These are phyloP conservation scores for Curvularia lunata DNA, from an alignment of 2,329 filamentous ascomycete genomes.

Conservation along the genomic window DNA sequence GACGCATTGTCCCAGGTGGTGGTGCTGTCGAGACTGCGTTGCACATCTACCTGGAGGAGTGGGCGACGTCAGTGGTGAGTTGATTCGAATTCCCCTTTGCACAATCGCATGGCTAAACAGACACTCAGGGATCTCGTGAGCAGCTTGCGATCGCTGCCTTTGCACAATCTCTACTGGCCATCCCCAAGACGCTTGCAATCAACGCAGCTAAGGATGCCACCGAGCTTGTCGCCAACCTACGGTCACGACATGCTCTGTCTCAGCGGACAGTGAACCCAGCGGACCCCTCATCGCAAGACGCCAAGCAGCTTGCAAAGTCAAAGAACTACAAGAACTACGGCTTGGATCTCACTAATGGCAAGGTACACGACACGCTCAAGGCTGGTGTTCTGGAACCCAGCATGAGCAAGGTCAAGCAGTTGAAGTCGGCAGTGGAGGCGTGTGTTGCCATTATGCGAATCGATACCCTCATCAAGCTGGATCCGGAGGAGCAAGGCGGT, in stretches of 20 bases:
- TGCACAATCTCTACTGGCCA: slow-evolving; percentile 88
- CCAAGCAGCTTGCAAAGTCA: slow-evolving; percentile 87
- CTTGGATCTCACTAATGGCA: slow-evolving; percentile 85
- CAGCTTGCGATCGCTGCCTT: slow-evolving; percentile 98
- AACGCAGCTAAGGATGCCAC: slow-evolving; percentile 97
- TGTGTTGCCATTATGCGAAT: slow-evolving; percentile 99
- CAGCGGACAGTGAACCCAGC: slow-evolving; percentile 80
- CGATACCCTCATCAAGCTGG: slow-evolving; percentile 97
- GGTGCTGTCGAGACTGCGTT: slow-evolving; percentile 98
- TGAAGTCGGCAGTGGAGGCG: slow-evolving; percentile 98
- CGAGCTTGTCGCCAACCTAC: slow-evolving; percentile 93
- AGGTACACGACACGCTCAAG: slow-evolving; percentile 92
- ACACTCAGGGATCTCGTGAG: slow-evolving; percentile 76
- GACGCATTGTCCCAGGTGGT: slow-evolving; percentile 93
- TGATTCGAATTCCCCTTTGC: not conserved
- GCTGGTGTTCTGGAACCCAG: slow-evolving; percentile 94
- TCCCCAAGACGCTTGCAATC: slow-evolving; percentile 94
- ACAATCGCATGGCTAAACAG: slow-evolving; percentile 11
- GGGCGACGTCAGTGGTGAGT: slow-evolving; percentile 88
- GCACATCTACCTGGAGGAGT: slow-evolving; percentile 99
- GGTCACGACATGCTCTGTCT: slow-evolving; percentile 90
- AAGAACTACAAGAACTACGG: slow-evolving; percentile 99
- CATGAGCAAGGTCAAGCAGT: slow-evolving; percentile 96
- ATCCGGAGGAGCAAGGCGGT: slow-evolving; percentile 79
- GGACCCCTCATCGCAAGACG: slow-evolving; percentile 69